Evolutionary conservation across 106 monocot species (phyloP), one percentile per base, ranked within the genome.

Genomic region (Agapanthus africanus): DNA sequence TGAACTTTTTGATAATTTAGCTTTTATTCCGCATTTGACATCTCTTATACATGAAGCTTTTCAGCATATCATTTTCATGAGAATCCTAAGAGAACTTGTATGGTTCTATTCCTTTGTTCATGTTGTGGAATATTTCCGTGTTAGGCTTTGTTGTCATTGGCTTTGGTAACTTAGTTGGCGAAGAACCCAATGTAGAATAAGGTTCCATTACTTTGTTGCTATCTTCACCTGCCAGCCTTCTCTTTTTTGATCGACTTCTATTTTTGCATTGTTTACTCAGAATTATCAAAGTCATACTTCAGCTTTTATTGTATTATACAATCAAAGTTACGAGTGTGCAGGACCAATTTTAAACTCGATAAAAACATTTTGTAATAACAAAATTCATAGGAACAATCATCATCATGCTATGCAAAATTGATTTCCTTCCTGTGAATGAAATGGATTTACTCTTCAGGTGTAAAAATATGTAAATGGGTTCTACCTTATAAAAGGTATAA

Each of bases 1-100:
- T n/a, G n/a, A n/a, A n/a, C n/a, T n/a, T n/a, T n/a, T n/a, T n/a
- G n/a, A n/a, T n/a, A n/a, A n/a, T n/a, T n/a, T n/a, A n/a, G n/a
- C n/a, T n/a, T n/a, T n/a, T n/a, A n/a, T n/a, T n/a, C n/a, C n/a
- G 16, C 52, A 52, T 52, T 56, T 56, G 50, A 56, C 28, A 56
- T 7, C 56, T 30, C 56, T 30, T 0, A 18, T 56, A 4, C 2
- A 56, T 28, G 3, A 28, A 52, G 9, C 4, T 23, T 23, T 4
- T 23, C 22, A 52, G 25, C 52, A n/a, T n/a, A n/a, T n/a, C n/a
- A n/a, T n/a, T n/a, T n/a, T n/a, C n/a, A n/a, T n/a, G n/a, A n/a
- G n/a, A n/a, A n/a, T n/a, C n/a, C n/a, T n/a, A n/a, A n/a, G n/a
- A n/a, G n/a, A n/a, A n/a, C n/a, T n/a, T n/a, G n/a, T n/a, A n/a